Conservation (phyloP, 2,329 filamentous ascomycete genomes). For the Boeremia lycopersici region DNA sequence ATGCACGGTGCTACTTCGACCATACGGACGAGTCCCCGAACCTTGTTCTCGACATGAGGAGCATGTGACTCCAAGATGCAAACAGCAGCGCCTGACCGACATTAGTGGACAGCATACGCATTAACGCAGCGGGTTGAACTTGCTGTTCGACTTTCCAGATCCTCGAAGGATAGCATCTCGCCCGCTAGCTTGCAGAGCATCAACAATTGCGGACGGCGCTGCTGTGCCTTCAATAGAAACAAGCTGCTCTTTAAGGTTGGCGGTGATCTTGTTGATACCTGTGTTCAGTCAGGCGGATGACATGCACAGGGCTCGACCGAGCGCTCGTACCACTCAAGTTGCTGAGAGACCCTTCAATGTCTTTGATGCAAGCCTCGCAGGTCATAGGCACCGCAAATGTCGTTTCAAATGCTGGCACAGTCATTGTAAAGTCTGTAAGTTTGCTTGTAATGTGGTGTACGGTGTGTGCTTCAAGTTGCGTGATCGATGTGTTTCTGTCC, state of each 20-base stretch:
- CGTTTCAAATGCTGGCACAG: slow-evolving; percentile 64
- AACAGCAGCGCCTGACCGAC: slow-evolving; percentile 72
- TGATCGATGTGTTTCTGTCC: slow-evolving; percentile 20
- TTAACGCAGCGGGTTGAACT: slow-evolving; percentile 44
- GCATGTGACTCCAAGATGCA: slow-evolving; percentile 92
- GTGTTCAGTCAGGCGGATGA: slow-evolving; percentile 31
- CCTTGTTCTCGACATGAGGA: slow-evolving; percentile 64
- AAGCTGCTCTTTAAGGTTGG: slow-evolving; percentile 80
- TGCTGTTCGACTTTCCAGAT: slow-evolving; percentile 83
- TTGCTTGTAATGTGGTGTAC: neutral
- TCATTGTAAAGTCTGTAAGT: slow-evolving; percentile 27
- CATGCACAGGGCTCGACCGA: slow-evolving; percentile 22
- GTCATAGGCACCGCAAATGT: slow-evolving; percentile 94
- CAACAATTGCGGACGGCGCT: slow-evolving; percentile 86
- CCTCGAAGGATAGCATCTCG: slow-evolving; percentile 93
- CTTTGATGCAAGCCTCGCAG: slow-evolving; percentile 87
- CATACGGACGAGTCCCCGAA: slow-evolving; percentile 89
- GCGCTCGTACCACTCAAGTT: slow-evolving; percentile 66
- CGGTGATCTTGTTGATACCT: slow-evolving; percentile 84
- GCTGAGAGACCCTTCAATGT: slow-evolving; percentile 79
- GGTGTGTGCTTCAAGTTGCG: neutral
- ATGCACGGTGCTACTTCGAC: slow-evolving; percentile 81
- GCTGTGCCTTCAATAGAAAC: slow-evolving; percentile 88
- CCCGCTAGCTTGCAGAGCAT: slow-evolving; percentile 86
- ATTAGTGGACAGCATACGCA: slow-evolving; percentile 3